Percentiles rank a stretch among this genome's conserved stretches.
These are phyloP conservation scores for Clonostachys rosea DNA, from an alignment of 2,329 filamentous ascomycete genomes.

Conservation along the genomic window DNA sequence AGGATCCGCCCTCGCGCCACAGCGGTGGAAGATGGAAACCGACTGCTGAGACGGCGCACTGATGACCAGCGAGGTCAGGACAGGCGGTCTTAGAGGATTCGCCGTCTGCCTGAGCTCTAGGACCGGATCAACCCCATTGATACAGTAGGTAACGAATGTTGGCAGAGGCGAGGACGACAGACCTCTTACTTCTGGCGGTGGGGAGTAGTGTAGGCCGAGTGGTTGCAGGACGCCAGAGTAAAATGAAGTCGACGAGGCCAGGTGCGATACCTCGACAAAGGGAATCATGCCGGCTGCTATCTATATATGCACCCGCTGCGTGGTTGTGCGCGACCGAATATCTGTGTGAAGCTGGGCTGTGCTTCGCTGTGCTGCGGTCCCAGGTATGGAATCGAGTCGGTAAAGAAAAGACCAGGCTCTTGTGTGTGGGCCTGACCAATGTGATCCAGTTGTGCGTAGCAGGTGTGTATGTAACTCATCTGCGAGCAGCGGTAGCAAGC, in stretches of 20 bases:
- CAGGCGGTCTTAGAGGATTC: conserved; percentile 30
- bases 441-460: too few relatives aligned
- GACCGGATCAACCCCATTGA: conserved; percentile 20
- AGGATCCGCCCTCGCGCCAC: conserved; percentile 58
- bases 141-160: conserved; percentile 5
- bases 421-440: too few relatives aligned
- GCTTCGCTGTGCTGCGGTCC: background rate
- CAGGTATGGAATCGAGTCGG: background rate
- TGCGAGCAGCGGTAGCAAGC: too few relatives aligned
- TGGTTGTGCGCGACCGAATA: background rate
- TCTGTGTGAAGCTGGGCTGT: background rate
- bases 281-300: conserved; percentile 18
- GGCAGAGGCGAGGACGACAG: background rate
- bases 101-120: conserved; percentile 39
- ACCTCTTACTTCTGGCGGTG: conserved; percentile 5
- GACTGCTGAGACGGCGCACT: conserved; percentile 60
- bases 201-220: conserved; percentile 63
- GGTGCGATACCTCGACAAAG: conserved; percentile 64
- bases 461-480: too few relatives aligned
- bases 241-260: conserved; percentile 77
- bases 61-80: conserved; percentile 54
- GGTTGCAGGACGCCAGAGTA: conserved; percentile 76
- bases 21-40: conserved; percentile 68
- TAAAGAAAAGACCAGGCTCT: too few relatives aligned
- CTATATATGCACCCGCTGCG: conserved; percentile 1